Conservation (phyloP, 768 basidiomycete species). For the Kwoniella heveanensis region DNA sequence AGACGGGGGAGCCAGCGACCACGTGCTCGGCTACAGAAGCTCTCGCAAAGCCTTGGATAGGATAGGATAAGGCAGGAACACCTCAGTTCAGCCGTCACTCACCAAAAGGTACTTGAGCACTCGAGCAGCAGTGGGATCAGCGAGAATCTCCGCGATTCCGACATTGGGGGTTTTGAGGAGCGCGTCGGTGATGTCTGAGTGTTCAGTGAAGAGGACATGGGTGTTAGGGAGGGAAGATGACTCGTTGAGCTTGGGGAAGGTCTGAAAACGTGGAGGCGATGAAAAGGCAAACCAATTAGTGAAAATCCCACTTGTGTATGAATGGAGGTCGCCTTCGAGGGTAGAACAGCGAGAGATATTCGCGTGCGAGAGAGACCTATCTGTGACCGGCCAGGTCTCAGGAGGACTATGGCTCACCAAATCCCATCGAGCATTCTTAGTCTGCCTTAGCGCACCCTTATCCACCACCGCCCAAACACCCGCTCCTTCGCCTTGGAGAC, state of each 20-base stretch:
- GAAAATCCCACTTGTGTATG: too few relatives aligned
- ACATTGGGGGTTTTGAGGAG: slow-evolving; percentile 66
- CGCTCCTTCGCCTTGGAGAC: slow-evolving; percentile 64
- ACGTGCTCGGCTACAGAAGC: too few relatives aligned
- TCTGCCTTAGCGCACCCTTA: slow-evolving; percentile 72
- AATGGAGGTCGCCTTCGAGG: too few relatives aligned
- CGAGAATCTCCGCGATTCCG: slow-evolving; percentile 65
- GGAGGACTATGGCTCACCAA: slow-evolving; percentile 75
- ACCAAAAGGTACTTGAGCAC: slow-evolving; percentile 87
- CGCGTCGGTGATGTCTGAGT: slow-evolving; percentile 78
- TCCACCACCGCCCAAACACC: slow-evolving; percentile 78
- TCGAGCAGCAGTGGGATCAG: slow-evolving; percentile 66
- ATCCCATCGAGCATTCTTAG: slow-evolving; percentile 80
- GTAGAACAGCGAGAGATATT: too few relatives aligned
- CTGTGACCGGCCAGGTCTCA: too few relatives aligned
- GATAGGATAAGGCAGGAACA: slow-evolving; percentile 77
- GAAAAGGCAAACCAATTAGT: not conserved
- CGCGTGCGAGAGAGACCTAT: too few relatives aligned
- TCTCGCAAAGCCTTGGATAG: too few relatives aligned
- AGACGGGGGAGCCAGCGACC: slow-evolving; percentile 48
- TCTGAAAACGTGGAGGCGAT: slow-evolving; percentile 59
- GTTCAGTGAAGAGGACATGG: slow-evolving; percentile 81
- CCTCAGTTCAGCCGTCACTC: slow-evolving; percentile 67
- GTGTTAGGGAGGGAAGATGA: slow-evolving; percentile 62
- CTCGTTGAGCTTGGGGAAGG: slow-evolving; percentile 75